Base-by-base conservation (phyloP, 2,329 filamentous ascomycete genomes). In the Leptographium galeiforme region DNA sequence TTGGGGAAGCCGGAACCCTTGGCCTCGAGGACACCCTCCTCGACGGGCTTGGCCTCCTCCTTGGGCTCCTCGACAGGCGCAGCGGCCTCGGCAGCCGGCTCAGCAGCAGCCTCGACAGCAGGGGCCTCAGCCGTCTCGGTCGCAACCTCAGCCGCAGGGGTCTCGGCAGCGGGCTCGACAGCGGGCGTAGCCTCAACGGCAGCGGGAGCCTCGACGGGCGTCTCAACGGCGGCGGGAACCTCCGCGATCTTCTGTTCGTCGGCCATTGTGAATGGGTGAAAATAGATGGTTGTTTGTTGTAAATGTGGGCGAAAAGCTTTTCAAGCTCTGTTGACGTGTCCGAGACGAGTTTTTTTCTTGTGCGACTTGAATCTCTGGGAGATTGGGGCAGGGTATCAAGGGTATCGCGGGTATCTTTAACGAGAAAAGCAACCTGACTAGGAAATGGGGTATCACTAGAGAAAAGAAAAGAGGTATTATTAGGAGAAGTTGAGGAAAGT, bases 1-100 rank as follows among this genome's bases (percentile, higher is more conserved):
- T 94, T 96, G 74, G 91, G 84, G 68, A 80, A 82, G 71, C 75
- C 78, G 59, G 90, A 78, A 67, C 87, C 87, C 82, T 96, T 95
- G 84, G 95, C 88, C 69, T 87, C 86, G 52, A 97, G 80, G 62
- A 81, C 75, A 58, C 90, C 91, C 71, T 94, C 89, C 68, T 86
- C 84, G 57, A 91, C 66, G 36, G 75, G 67, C 53, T 71, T 69
- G 59, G 65, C 66, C 63, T 73, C 72, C 58, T 70, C 68, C 58
- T 68, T 68, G 55, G 64, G 59, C 61, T 74, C 70, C 60, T 72
- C 67, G 47, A 65, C 61, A 44, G 66, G 60, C 50, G 66, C 60
- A 56, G 66, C 62, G 48, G 69, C 68, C 61, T 73, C 69, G 50
- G 66, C 58, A 48, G 53, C 67, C 47, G 51, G 43, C 39, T 53